Percentiles rank a stretch among this genome's conserved stretches.
Conservation (phyloP, 2,329 filamentous ascomycete genomes). For the Aspergillus versicolor region DNA sequence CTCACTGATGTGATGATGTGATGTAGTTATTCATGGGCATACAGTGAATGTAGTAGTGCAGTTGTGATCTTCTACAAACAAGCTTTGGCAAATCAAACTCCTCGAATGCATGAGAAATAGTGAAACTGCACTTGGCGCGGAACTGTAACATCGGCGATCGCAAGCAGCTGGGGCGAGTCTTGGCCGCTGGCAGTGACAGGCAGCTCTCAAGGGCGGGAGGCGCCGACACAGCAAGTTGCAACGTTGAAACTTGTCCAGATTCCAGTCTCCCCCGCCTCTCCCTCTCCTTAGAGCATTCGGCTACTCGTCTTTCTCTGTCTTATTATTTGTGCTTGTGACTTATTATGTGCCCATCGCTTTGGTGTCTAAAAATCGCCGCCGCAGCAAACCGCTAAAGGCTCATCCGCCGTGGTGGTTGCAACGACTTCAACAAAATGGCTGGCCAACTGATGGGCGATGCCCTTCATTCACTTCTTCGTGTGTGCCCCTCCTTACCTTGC, state of each 20-base stretch:
- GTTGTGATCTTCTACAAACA: too few relatives aligned
- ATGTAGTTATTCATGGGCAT: too few relatives aligned
- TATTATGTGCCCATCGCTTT: conserved; percentile 40
- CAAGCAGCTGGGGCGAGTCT: neutral
- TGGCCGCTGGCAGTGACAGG: neutral
- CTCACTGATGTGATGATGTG: too few relatives aligned
- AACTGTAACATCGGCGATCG: too few relatives aligned
- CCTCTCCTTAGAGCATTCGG: neutral
- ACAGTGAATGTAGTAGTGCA: too few relatives aligned
- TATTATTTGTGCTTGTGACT: conserved; percentile 15
- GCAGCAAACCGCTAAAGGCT: conserved; percentile 33
- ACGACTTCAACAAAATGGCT: conserved; percentile 34
- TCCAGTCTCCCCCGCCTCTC: neutral
- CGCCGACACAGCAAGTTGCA: neutral
- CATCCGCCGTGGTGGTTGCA: conserved; percentile 23
- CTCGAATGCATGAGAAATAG: too few relatives aligned
- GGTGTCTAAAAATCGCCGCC: conserved; percentile 32
- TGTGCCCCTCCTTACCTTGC: conserved; percentile 15
- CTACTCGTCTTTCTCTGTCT: neutral
- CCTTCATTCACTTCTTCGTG: conserved; percentile 38
- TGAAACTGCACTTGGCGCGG: too few relatives aligned
- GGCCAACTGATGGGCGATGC: conserved; percentile 35
- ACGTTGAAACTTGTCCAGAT: conserved; percentile 8
- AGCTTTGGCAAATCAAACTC: too few relatives aligned
- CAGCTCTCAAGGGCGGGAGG: neutral